Evolutionary conservation across 2,329 filamentous ascomycete species (phyloP).

Genomic region (Fusarium sp.): DNA sequence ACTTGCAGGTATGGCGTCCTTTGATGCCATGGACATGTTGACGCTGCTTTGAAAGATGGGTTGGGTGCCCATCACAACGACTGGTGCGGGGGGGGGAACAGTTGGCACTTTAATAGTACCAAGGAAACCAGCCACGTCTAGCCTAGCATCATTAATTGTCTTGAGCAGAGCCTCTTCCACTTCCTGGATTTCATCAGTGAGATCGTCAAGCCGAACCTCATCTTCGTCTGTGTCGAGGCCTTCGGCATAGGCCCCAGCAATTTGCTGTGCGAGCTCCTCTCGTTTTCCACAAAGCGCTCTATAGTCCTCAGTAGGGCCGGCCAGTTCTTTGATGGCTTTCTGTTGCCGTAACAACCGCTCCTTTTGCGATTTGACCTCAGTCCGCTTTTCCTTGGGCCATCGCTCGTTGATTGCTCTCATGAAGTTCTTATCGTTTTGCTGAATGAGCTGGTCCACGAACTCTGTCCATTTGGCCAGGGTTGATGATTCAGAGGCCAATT

Average conservation of each 20-base stretch:
- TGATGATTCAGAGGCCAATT: slow-evolving; percentile 50
- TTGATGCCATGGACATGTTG: slow-evolving; percentile 54
- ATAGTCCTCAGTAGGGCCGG: slow-evolving; percentile 60
- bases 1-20: slow-evolving; percentile 51
- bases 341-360: slow-evolving; percentile 64
- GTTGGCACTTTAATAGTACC: slow-evolving; percentile 44
- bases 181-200: slow-evolving; percentile 62
- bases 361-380: slow-evolving; percentile 66
- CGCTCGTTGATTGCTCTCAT: slow-evolving; percentile 63
- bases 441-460: slow-evolving; percentile 59
- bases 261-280: slow-evolving; percentile 62
- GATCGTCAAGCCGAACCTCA: slow-evolving; percentile 65
- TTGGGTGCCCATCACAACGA: slow-evolving; percentile 64
- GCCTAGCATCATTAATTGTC: slow-evolving; percentile 61
- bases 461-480: slow-evolving; percentile 56
- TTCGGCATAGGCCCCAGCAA: slow-evolving; percentile 67
- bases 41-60: slow-evolving; percentile 49
- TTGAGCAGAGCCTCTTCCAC: slow-evolving; percentile 61
- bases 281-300: slow-evolving; percentile 60
- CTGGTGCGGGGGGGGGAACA: slow-evolving; percentile 19
- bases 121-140: slow-evolving; percentile 61
- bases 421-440: slow-evolving; percentile 65
- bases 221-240: slow-evolving; percentile 68
- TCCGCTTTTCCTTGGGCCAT: slow-evolving; percentile 62
- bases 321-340: slow-evolving; percentile 60